Base-by-base conservation (phyloP, 441 rosid species). In the Gossypium davidsonii region DNA sequence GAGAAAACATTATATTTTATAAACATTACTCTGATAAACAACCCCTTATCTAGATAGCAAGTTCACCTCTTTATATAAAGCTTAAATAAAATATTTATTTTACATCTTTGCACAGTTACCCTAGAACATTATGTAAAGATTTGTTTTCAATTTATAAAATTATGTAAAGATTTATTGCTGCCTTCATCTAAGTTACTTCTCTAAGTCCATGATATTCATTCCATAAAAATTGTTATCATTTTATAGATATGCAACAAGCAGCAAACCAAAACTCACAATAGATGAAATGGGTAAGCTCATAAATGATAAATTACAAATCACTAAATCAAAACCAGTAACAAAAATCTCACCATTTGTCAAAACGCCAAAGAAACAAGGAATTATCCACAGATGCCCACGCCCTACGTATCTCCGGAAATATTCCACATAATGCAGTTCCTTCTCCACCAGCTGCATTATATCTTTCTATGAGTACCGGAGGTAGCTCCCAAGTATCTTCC, bases 311-410 rank as follows among this genome's bases (percentile, higher is more conserved):
- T 62, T 42, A 62, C 14, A 7, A 34, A 34, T 34, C 3, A 3
- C 7, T 10, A 62, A 18, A 34, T 62, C 6, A 10, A 17, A 62
- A 18, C 9, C 26, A 42, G 34, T 39, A 49, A 23, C 53, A 57
- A 71, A 42, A 46, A 69, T 17, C 84, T 80, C 80, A 92, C 99
- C 98, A 81, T 81, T 91, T 89, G 77, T 95, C 99, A 72, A 95
- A 95, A 79, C 97, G 93, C 99, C 98, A 95, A 31, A 91, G 85
- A 79, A 95, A 95, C 79, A 95, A 70, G 57, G 97, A 89, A 81
- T 89, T 93, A 39, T 93, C 98, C 0, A 95, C 97, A 0, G 99
- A 90, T 18, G 98, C 98, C 99, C 99, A 95, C 4, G 97, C 98
- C 73, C 98, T 81, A 26, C 91, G 84, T 78, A 95, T 88, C 87